phyloP scores from a whole-genome alignment of 2,329 filamentous ascomycete species.

The Scytalidium sp. region DNA sequence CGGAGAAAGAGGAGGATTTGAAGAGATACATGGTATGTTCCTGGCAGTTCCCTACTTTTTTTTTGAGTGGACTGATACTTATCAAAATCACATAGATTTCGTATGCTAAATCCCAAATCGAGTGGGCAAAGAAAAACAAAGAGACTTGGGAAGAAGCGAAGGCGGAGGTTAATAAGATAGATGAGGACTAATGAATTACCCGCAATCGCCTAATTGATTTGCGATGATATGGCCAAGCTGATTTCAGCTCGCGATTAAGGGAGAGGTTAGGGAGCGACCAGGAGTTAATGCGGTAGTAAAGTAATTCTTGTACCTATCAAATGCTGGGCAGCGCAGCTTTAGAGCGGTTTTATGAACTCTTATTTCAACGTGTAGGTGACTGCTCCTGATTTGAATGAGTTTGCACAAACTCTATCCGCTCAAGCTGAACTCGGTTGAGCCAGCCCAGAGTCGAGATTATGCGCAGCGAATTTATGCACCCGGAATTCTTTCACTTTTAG shows the following conservation, averaged over 20 bases:
- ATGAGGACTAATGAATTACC: slow-evolving; percentile 30
- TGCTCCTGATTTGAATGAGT: too few relatives aligned
- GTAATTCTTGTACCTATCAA: neutral
- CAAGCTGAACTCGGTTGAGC: too few relatives aligned
- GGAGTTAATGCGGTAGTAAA: neutral
- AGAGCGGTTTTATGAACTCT: neutral
- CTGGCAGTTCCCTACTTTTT: slow-evolving; percentile 9
- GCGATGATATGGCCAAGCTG: neutral
- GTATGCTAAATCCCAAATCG: slow-evolving; percentile 69
- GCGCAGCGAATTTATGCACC: too few relatives aligned
- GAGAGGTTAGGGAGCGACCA: neutral
- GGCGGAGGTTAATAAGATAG: slow-evolving; percentile 68
- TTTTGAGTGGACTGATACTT: slow-evolving; percentile 4
- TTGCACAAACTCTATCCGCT: too few relatives aligned
- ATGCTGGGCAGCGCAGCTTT: neutral
- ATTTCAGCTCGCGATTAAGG: neutral
- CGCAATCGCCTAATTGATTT: slow-evolving; percentile 4
- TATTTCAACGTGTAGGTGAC: too few relatives aligned
- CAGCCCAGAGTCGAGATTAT: too few relatives aligned
- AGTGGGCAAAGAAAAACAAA: slow-evolving; percentile 72
- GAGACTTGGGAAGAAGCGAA: slow-evolving; percentile 73
- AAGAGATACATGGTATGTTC: slow-evolving; percentile 87
- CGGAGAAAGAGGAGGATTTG: slow-evolving; percentile 92
- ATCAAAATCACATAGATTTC: slow-evolving; percentile 52
- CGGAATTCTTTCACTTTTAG: too few relatives aligned